Conservation (phyloP, 192 early-diverging fungal species). For the Coemansia sp. region DNA sequence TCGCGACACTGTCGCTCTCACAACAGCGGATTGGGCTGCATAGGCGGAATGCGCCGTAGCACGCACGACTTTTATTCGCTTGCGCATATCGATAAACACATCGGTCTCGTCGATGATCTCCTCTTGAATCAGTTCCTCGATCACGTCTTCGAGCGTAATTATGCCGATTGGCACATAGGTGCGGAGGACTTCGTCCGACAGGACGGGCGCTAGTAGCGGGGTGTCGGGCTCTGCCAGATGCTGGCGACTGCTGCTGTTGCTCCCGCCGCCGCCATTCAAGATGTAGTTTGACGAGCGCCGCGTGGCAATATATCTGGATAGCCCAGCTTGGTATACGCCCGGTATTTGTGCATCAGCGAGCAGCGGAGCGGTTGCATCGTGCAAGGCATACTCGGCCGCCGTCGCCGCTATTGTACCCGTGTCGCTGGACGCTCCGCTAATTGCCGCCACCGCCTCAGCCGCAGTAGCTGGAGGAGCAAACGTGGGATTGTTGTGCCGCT, state of each 20-base stretch:
- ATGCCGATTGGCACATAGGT: slow-evolving; percentile 66
- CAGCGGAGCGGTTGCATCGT: slow-evolving; percentile 2
- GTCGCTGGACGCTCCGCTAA: neutral
- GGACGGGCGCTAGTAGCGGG: neutral
- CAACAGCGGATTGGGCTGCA: neutral
- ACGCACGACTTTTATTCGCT: slow-evolving; percentile 48
- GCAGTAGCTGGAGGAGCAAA: neutral
- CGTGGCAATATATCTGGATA: neutral
- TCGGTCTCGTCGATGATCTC: slow-evolving; percentile 86
- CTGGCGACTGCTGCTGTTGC: neutral
- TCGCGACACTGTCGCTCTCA: neutral
- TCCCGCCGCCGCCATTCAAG: neutral
- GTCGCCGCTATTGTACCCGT: neutral
- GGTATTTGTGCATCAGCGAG: neutral
- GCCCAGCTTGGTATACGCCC: neutral
- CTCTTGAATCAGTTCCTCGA: slow-evolving; percentile 84
- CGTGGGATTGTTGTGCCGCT: neutral
- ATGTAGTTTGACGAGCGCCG: slow-evolving; percentile 14
- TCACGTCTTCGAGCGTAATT: slow-evolving; percentile 82
- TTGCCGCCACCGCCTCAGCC: neutral
- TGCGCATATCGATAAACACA: slow-evolving; percentile 60
- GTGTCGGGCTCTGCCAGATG: slow-evolving; percentile 19
- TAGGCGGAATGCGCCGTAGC: slow-evolving; percentile 9
- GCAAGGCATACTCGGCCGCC: neutral
- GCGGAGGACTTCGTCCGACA: slow-evolving; percentile 41